Evolutionary conservation across 495 filamentous ascomycete species (phyloP), one percentile per base, ranked within the genome.

Genomic region (Amniculicola lignicola): DNA sequence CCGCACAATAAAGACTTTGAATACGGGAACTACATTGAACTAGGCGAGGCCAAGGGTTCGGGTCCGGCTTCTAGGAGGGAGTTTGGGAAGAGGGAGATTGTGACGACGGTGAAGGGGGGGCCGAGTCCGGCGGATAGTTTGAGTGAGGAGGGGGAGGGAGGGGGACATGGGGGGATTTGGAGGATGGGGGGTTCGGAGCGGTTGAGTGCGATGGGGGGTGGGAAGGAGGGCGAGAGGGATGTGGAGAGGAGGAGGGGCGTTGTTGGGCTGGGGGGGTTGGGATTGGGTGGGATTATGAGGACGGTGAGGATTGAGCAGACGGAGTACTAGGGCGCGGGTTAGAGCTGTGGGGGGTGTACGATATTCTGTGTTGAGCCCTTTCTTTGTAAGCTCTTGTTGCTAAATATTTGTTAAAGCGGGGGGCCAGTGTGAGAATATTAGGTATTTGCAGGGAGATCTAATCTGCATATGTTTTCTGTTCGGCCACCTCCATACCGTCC

Each of bases 301-400:
- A 51, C 48, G 6, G 48, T 51, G 2, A 51, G 48, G 36, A 51
- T 51, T 41, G 48, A 51, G 48, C 48, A 51, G 14, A 33, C 29
- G n/a, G 29, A 33, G n/a, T n/a, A n/a, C n/a, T n/a, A n/a, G n/a
- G n/a, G n/a, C n/a, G n/a, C n/a, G n/a, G n/a, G n/a, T n/a, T n/a
- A n/a, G n/a, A n/a, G n/a, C n/a, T n/a, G n/a, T n/a, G n/a, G n/a
- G n/a, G n/a, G n/a, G n/a, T n/a, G n/a, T n/a, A n/a, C n/a, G n/a
- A n/a, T n/a, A n/a, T n/a, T n/a, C n/a, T n/a, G n/a, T n/a, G n/a
- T n/a, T n/a, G n/a, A n/a, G n/a, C n/a, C n/a, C n/a, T n/a, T n/a
- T n/a, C n/a, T n/a, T n/a, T n/a, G n/a, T n/a, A n/a, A n/a, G n/a
- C n/a, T n/a, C n/a, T n/a, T n/a, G n/a, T n/a, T n/a, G n/a, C n/a